Evolutionary conservation across 1,284 basidiomycete genomes (phyloP).

Genomic region (Microbotryum saponariae): DNA sequence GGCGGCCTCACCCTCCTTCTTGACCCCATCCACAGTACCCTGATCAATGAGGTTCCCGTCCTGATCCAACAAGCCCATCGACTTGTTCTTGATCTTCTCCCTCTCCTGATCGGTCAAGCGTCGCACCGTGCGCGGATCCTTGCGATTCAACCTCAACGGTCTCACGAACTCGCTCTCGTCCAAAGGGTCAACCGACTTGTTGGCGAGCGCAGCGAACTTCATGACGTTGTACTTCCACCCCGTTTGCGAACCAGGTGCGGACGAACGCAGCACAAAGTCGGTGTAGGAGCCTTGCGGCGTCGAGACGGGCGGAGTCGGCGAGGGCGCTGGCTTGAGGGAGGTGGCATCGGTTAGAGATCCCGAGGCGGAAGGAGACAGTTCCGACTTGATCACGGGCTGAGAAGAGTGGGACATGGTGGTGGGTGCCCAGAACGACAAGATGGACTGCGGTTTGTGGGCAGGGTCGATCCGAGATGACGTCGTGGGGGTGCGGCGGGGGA

Average conservation of each 20-base stretch:
- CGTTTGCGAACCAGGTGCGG: conserved; percentile 7
- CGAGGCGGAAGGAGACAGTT: too few relatives aligned
- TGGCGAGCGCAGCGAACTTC: conserved; percentile 29
- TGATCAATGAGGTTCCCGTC: conserved; percentile 47
- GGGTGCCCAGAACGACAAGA: too few relatives aligned
- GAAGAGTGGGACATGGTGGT: too few relatives aligned
- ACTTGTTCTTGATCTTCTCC: conserved; percentile 41
- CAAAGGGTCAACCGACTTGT: conserved; percentile 19
- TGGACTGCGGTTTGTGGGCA: too few relatives aligned
- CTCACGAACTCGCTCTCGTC: conserved; percentile 19
- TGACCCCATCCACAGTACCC: conserved; percentile 43
- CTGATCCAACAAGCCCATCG: conserved; percentile 48
- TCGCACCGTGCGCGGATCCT: conserved; percentile 52
- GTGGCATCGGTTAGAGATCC: too few relatives aligned
- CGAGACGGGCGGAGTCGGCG: too few relatives aligned
- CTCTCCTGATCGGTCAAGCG: conserved; percentile 41
- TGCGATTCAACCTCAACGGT: conserved; percentile 76
- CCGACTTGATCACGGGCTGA: too few relatives aligned
- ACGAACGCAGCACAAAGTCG: conserved; percentile 28
- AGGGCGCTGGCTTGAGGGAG: too few relatives aligned
- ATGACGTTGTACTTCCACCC: conserved; percentile 36
- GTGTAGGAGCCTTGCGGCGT: conserved; percentile 11
- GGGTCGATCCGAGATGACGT: too few relatives aligned
- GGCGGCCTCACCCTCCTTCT: conserved; percentile 48
- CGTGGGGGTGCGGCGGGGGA: too few relatives aligned